These are phyloP conservation scores for Flaveria brownii DNA, from an alignment of 129 eudicot genomes.

Conservation along the genomic window DNA sequence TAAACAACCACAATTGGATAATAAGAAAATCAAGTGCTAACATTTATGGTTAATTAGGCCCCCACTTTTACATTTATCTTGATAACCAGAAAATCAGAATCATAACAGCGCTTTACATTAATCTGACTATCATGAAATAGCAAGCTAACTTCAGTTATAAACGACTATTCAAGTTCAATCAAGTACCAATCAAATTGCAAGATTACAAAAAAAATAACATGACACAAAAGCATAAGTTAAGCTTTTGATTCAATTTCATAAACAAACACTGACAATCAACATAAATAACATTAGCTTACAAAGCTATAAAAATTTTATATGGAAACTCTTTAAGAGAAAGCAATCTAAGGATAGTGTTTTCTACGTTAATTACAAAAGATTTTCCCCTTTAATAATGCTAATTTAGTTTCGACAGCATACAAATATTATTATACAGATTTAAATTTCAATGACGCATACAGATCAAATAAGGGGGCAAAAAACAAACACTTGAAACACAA, in stretches of 20 bases:
- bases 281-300: too few species aligned
- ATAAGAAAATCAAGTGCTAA: background rate
- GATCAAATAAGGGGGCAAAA: background rate
- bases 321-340: background rate
- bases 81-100: background rate
- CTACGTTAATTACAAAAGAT: background rate
- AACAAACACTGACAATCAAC: background rate
- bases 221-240: background rate
- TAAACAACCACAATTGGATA: background rate
- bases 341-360: background rate
- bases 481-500: background rate
- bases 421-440: slow-evolving; percentile 1
- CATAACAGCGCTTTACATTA: background rate
- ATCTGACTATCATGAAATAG: background rate
- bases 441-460: slow-evolving; percentile 13
- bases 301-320: background rate
- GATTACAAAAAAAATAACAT: background rate
- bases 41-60: background rate
- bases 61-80: background rate
- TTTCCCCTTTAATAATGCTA: background rate
- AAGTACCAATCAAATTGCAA: background rate
- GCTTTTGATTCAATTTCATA: background rate
- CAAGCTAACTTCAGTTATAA: background rate
- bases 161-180: background rate
- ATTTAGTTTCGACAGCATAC: background rate